Conservation (phyloP, 148 eudicot genomes). For the Talinum fruticosum region DNA sequence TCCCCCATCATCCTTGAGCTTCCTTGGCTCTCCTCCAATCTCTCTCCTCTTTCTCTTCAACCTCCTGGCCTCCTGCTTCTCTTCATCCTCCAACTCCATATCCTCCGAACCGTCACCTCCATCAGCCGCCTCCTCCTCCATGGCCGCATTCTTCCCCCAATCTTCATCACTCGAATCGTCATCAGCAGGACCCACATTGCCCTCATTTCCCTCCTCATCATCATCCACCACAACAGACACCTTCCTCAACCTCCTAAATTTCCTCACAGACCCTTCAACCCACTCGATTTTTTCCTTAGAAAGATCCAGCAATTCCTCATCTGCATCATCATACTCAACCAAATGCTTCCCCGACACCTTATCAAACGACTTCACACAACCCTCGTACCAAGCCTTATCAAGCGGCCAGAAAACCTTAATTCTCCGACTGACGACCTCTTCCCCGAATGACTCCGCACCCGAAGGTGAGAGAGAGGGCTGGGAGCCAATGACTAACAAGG, state of each 20-base stretch:
- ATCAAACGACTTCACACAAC: slow-evolving; percentile 62
- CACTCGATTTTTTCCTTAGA: slow-evolving; percentile 68
- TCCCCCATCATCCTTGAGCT: slow-evolving; percentile 31
- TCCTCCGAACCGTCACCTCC: slow-evolving; percentile 49
- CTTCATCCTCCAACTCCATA: slow-evolving; percentile 58
- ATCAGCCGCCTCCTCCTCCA: slow-evolving; percentile 33
- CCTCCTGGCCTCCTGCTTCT: slow-evolving; percentile 21
- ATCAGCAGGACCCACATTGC: slow-evolving; percentile 8
- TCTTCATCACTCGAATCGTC: slow-evolving; percentile 77
- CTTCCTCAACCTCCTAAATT: slow-evolving; percentile 56
- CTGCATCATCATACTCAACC: slow-evolving; percentile 77
- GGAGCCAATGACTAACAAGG: slow-evolving; percentile 44
- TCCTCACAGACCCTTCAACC: slow-evolving; percentile 43
- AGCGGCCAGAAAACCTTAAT: slow-evolving; percentile 89
- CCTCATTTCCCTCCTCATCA: slow-evolving; percentile 30
- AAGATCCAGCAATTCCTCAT: slow-evolving; percentile 72
- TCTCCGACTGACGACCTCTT: slow-evolving; percentile 53
- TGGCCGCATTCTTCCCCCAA: slow-evolving; percentile 59
- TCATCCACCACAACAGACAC: slow-evolving; percentile 50
- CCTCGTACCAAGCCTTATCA: slow-evolving; percentile 79
- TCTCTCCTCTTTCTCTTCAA: slow-evolving; percentile 18
- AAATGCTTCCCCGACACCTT: slow-evolving; percentile 55
- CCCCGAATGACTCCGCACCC: slow-evolving; percentile 27
- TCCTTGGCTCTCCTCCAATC: slow-evolving; percentile 21
- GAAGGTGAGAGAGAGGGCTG: not conserved